Base-by-base conservation (phyloP, 805 yeast genomes). In the Candida arabinofermentans region DNA sequence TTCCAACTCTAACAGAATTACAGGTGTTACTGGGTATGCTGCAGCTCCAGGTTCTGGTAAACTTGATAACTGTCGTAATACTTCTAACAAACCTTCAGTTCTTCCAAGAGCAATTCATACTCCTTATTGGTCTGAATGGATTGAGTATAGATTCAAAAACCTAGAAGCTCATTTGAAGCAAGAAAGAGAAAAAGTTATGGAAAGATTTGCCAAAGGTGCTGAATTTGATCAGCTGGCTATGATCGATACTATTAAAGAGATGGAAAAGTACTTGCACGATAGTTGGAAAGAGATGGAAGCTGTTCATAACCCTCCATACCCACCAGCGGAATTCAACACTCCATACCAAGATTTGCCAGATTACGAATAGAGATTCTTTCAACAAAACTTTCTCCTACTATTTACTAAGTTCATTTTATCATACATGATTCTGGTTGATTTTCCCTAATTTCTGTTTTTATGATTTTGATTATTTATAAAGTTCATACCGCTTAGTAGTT, bases 111-210 rank as follows among this genome's bases (percentile, higher is more conserved):
- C 62, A 3, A 44, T 46, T 14, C 55, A 60, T 41, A 58, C 62
- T 43, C 58, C 55, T 44, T 64, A 57, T 39, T 64, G 62, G 45
- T 57, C 58, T 13, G 64, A 59, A 12, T 64, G 67, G 67, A 47
- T 55, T 39, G 64, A 61, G 17, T 62, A 53, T 47, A 49, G 64
- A 29, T 55, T 64, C 27, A 34, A 46, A 8, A 55, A 61, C 41
- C 43, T 64, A 8, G 65, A 57, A 40, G 48, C 46, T 13, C 55
- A 54, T 42, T 36, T 62, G 39, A 37, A 44, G 10, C 37, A 37
- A 10, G 47, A 58, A 29, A 47, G 53, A 36, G 51, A 56, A 42
- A 37, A 41, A 36, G 49, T 50, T 26, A 46, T 50, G 46, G 46
- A 39, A 8, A 35, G 41, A 24, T 51, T 46, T 41, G 44, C 41